Evolutionary conservation across 805 yeast species (phyloP).

Genomic region (Metschnikowia peoriensis): DNA sequence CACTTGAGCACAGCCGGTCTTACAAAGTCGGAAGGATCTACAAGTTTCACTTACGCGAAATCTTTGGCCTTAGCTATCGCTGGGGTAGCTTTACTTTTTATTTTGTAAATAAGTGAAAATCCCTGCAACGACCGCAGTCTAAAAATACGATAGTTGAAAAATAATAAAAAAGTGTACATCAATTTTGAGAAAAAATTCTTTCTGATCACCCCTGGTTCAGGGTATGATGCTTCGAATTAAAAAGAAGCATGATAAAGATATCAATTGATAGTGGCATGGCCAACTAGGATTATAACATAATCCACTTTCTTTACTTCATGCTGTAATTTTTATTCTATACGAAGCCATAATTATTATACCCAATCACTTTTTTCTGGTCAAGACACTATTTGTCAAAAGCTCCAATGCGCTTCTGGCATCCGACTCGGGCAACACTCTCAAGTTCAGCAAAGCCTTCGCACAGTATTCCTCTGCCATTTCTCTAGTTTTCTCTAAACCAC

Average conservation of each 20-base stretch:
- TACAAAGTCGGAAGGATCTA: slow-evolving; percentile 6
- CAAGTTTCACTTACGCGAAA: background rate
- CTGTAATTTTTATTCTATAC: background rate
- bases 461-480: slow-evolving; percentile 78
- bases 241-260: too few species aligned
- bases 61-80: background rate
- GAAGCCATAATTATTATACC: background rate
- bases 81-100: background rate
- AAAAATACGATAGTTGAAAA: background rate
- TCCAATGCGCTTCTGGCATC: slow-evolving; percentile 88
- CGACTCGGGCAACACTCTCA: slow-evolving; percentile 77
- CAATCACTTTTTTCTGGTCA: slow-evolving; percentile 70
- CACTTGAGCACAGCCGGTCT: slow-evolving; percentile 1
- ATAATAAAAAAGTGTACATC: too few species aligned
- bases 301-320: background rate
- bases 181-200: too few species aligned
- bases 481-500: slow-evolving; percentile 76
- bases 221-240: too few species aligned
- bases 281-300: too few species aligned
- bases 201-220: too few species aligned
- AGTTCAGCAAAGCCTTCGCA: slow-evolving; percentile 65
- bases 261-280: too few species aligned
- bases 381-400: slow-evolving; percentile 75
- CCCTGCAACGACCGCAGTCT: background rate
- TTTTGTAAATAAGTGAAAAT: background rate